These are phyloP conservation scores for Globisporangium ultimum DNA, from an alignment of 352 stramenopile species.

Conservation along the genomic window DNA sequence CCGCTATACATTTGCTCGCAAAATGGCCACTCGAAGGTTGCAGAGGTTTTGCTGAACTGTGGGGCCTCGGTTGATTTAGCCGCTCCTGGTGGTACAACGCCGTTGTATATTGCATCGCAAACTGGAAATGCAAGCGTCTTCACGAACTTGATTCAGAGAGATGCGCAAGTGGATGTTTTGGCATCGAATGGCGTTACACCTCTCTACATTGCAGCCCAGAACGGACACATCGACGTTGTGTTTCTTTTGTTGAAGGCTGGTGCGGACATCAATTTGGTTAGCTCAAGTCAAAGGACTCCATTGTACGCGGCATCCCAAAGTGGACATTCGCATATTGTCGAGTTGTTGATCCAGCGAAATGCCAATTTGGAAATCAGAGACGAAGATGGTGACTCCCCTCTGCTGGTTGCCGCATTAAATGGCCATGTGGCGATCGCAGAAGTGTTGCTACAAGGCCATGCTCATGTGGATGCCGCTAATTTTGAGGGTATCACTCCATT, in stretches of 20 bases:
- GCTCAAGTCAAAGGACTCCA: conserved; percentile 2
- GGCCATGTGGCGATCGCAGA: conserved; percentile 2
- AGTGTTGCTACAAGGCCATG: conserved; percentile 1
- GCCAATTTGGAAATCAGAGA: not conserved
- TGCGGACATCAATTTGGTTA: conserved; percentile 1
- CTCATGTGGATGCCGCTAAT: not conserved
- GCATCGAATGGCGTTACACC: conserved; percentile 3
- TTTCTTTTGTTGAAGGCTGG: not conserved
- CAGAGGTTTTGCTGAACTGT: conserved; percentile 1
- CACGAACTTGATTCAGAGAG: not conserved
- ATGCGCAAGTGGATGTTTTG: not conserved
- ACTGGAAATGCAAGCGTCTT: conserved; percentile 2
- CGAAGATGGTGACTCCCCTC: conserved; percentile 4
- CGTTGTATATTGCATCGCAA: conserved; percentile 6
- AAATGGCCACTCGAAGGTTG: conserved; percentile 5
- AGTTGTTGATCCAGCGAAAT: not conserved
- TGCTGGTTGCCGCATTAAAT: conserved; percentile 6
- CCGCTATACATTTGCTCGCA: conserved; percentile 9
- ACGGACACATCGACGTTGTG: not conserved
- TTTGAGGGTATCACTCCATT: not conserved
- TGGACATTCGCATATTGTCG: conserved; percentile 3
- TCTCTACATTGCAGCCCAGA: conserved; percentile 2
- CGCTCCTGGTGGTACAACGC: not conserved
- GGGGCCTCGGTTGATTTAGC: not conserved
- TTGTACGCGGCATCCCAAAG: conserved; percentile 6